Conservation (phyloP, 441 rosid genomes). For the Gossypium trilobum region DNA sequence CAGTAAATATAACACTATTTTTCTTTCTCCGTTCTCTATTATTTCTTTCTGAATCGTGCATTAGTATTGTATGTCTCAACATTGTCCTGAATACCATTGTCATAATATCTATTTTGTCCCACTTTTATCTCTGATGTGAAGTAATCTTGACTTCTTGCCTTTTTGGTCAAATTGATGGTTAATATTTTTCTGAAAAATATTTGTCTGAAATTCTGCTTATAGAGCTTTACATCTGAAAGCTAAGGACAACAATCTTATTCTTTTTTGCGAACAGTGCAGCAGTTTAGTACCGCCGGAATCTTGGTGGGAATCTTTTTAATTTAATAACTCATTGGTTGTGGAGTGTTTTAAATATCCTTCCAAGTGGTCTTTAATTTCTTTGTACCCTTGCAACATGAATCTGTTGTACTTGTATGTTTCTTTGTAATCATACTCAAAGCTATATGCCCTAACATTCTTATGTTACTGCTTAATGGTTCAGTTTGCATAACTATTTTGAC, state of each 20-base stretch:
- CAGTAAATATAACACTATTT: background rate
- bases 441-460: background rate
- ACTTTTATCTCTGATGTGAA: background rate
- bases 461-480: background rate
- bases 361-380: background rate
- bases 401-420: background rate
- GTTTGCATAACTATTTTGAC: background rate
- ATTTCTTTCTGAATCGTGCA: background rate
- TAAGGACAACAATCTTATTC: background rate
- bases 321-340: background rate
- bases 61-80: background rate
- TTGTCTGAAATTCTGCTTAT: background rate
- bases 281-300: background rate
- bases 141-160: background rate
- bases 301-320: background rate
- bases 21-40: background rate
- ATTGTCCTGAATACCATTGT: background rate
- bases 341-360: background rate
- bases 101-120: background rate
- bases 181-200: background rate
- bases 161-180: background rate
- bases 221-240: background rate
- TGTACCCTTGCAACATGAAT: background rate
- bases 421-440: background rate
- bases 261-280: background rate